Percentiles rank a stretch among this genome's conserved stretches.
phyloP scores from a whole-genome alignment of 176 grass and related monocot species.

The Oryza glumipatula region DNA sequence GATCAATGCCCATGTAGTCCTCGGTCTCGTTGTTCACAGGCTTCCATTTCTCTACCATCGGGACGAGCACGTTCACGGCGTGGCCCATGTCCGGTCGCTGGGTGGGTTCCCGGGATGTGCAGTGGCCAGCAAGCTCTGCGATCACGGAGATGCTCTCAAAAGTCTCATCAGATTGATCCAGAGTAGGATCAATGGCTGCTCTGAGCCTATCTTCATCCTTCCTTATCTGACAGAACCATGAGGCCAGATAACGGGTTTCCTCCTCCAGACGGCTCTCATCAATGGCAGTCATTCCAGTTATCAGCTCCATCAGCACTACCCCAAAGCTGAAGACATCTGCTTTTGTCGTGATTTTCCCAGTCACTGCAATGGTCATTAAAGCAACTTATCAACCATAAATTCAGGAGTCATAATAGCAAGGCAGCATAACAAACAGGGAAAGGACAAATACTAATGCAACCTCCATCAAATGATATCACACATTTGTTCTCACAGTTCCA shows the following conservation, averaged over 20 bases:
- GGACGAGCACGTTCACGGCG: conserved; percentile 71
- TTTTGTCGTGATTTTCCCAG: conserved; percentile 92
- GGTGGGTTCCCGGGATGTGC: conserved; percentile 69
- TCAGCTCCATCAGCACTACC: conserved; percentile 94
- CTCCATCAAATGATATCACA: conserved; percentile 5
- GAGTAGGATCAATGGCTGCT: conserved; percentile 66
- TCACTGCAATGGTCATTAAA: conserved; percentile 62
- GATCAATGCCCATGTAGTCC: conserved; percentile 89
- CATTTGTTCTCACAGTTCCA: not conserved
- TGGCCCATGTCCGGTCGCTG: conserved; percentile 92
- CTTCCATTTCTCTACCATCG: conserved; percentile 93
- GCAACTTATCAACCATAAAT: conserved; percentile 17
- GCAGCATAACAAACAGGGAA: not conserved
- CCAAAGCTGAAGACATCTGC: conserved; percentile 94
- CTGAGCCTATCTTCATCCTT: conserved; percentile 68
- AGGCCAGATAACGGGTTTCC: conserved; percentile 80
- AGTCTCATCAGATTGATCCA: conserved; percentile 66
- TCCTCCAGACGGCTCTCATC: conserved; percentile 72
- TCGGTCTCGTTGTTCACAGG: conserved; percentile 74
- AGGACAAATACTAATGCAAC: not conserved
- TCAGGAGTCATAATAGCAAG: conserved; percentile 15
- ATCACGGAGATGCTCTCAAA: conserved; percentile 68
- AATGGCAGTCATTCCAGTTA: conserved; percentile 81
- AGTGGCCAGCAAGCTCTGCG: conserved; percentile 85
- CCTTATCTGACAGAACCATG: conserved; percentile 80